Base-by-base conservation (phyloP, 2,329 filamentous ascomycete genomes). In the Myrmaecium sp. region DNA sequence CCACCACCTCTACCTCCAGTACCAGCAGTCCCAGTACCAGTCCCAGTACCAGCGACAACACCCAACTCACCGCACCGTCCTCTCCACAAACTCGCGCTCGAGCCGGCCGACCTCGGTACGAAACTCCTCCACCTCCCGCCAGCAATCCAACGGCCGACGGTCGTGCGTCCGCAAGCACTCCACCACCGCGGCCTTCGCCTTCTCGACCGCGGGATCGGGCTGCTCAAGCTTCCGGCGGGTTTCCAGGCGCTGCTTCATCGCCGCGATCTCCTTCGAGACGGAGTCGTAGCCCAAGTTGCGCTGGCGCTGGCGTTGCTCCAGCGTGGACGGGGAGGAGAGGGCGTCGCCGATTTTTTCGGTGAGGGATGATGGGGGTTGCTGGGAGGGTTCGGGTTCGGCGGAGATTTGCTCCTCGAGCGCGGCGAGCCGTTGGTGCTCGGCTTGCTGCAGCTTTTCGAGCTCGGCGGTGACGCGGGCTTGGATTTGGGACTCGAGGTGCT, bases 101-200 rank as follows among this genome's bases (percentile, higher is more conserved):
- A 94, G 54, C 58, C 70, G 72, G 40, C 78, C 71, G 26, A 95
- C 84, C 63, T 92, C 81, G 42, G 68, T 66, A 69, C 84, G 92
- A 55, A 95, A 95, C 12, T 62, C 64, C 58, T 91, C 77, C 14
- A 94, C 82, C 66, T 94, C 83, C 54, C 74, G 67, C 78, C 80
- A 94, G 66, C 86, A 95, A 60, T 94, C 80, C 47, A 94, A 60
- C 49, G 86, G 84, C 51, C 82, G 68, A 36, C 82, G 66, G 55
- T 94, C 84, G 52, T 94, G 75, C 44, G 75, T 65, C 34, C 78
- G 64, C 60, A 95, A 60, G 51, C 86, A 95, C 41, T 68, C 66
- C 35, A 89, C 69, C 30, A 94, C 72, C 32, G 74, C 70, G 39
- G 69, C 62, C 52, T 82, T 76, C 12, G 83, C 80, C 47, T 62